Evolutionary conservation across 176 grass and related monocot species (phyloP).

Genomic region (Cymbopogon citratus): DNA sequence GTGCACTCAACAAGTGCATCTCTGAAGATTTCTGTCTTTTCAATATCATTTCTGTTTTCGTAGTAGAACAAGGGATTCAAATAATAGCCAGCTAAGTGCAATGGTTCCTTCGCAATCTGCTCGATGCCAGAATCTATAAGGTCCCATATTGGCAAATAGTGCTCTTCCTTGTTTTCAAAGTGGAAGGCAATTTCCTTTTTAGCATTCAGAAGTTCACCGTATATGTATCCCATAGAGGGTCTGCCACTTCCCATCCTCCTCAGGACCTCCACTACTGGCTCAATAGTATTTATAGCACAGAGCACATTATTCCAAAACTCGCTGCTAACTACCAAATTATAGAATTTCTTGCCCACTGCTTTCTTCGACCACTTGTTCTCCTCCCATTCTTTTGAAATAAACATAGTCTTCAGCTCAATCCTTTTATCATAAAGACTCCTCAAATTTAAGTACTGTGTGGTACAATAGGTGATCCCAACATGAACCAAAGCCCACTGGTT

Average conservation of each 20-base stretch:
- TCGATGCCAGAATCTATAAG: not conserved
- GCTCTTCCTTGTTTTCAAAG: not conserved
- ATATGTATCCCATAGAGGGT: not conserved
- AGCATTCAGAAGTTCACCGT: not conserved
- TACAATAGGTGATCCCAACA: no score
- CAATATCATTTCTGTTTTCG: not conserved
- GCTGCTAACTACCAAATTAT: no score
- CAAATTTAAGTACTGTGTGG: no score
- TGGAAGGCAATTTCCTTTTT: constrained; percentile 17
- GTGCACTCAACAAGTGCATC: not conserved
- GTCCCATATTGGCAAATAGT: constrained; percentile 14
- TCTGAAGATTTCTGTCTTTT: not conserved
- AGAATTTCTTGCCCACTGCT: no score
- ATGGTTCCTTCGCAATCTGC: not conserved
- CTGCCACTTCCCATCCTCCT: not conserved
- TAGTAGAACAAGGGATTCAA: not conserved
- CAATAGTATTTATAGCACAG: constrained; percentile 7
- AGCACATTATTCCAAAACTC: constrained; percentile 1
- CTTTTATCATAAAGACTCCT: no score
- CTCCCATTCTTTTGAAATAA: no score
- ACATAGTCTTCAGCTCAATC: no score
- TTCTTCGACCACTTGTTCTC: no score
- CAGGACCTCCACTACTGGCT: constrained; percentile 6
- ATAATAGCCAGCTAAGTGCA: not conserved
- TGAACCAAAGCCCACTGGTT: no score